Evolutionary conservation across 75 land plant species (phyloP).

Genomic region (Cunninghamia lanceolata): DNA sequence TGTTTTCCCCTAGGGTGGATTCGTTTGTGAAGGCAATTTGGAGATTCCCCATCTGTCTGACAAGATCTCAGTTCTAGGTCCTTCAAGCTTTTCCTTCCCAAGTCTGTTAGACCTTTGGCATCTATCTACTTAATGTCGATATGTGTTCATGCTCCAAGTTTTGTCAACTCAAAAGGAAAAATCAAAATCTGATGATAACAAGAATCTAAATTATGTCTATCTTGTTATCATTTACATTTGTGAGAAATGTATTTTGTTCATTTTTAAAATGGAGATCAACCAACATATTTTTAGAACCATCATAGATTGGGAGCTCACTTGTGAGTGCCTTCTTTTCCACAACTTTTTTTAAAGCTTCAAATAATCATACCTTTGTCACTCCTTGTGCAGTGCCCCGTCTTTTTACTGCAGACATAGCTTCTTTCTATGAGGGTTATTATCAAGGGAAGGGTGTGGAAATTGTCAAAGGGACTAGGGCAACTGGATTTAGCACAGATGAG

Average conservation of each 20-base stretch:
- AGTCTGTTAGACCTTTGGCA: neutral
- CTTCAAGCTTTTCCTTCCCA: neutral
- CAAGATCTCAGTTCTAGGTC: neutral
- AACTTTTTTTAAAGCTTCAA: neutral
- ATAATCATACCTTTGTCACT: neutral
- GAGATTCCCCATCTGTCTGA: neutral
- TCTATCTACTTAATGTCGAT: neutral
- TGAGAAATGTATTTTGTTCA: neutral
- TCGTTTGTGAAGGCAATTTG: neutral
- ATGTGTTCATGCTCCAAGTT: neutral
- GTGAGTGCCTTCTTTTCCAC: neutral
- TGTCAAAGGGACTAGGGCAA: constrained; percentile 85
- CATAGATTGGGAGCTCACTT: neutral
- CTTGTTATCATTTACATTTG: neutral
- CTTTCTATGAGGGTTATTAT: constrained; percentile 97
- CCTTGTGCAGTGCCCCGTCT: constrained; percentile 85
- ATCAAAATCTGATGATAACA: neutral
- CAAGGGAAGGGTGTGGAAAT: constrained; percentile 75
- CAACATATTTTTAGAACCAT: neutral
- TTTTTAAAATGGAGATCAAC: neutral
- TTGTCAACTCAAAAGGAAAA: neutral
- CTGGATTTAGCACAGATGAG: constrained; percentile 71
- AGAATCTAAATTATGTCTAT: neutral
- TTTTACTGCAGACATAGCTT: constrained; percentile 84
- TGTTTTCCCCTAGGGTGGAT: neutral